Evolutionary conservation across 805 yeast species (phyloP).

Genomic region (Brettanomyces naardenensis): DNA sequence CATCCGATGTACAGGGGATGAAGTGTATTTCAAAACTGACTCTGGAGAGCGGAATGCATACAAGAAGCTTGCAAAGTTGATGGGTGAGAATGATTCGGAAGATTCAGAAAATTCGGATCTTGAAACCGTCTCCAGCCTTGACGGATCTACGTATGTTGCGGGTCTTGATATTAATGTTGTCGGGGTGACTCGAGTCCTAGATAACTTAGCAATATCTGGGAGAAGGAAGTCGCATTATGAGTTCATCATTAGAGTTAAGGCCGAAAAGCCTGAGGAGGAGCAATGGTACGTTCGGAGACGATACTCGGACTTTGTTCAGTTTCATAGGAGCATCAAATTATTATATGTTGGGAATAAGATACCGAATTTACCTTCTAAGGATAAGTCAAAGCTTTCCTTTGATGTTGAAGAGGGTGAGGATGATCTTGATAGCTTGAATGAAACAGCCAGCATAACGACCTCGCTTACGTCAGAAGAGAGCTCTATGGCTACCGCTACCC

Average conservation of each 20-base stretch:
- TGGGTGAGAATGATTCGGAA: conserved; percentile 7
- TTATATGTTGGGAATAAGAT: conserved; percentile 64
- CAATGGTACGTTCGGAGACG: conserved; percentile 52
- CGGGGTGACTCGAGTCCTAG: conserved; percentile 44
- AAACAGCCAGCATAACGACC: not conserved
- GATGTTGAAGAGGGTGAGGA: conserved; percentile 11
- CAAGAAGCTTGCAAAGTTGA: conserved; percentile 29
- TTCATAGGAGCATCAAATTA: conserved; percentile 44
- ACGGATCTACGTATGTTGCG: conserved; percentile 35
- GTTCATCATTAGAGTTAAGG: conserved; percentile 42
- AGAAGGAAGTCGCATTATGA: conserved; percentile 24
- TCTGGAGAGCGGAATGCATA: conserved; percentile 28
- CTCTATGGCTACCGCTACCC: not conserved
- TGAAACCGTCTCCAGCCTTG: conserved; percentile 26
- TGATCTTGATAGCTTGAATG: no score
- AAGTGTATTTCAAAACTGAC: conserved; percentile 35
- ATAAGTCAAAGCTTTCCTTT: conserved; percentile 16
- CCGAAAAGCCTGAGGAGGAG: conserved; percentile 24
- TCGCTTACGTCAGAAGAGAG: not conserved
- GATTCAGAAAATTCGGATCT: conserved; percentile 17
- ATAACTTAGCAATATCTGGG: conserved; percentile 17
- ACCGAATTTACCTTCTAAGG: conserved; percentile 26
- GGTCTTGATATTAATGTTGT: conserved; percentile 59
- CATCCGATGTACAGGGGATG: conserved; percentile 52
- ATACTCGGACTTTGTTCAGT: conserved; percentile 58